A percentile compares a stretch with the other conserved stretches of the same genome.
Conservation (phyloP, 805 yeast species). For the Clavispora phyllophila region DNA sequence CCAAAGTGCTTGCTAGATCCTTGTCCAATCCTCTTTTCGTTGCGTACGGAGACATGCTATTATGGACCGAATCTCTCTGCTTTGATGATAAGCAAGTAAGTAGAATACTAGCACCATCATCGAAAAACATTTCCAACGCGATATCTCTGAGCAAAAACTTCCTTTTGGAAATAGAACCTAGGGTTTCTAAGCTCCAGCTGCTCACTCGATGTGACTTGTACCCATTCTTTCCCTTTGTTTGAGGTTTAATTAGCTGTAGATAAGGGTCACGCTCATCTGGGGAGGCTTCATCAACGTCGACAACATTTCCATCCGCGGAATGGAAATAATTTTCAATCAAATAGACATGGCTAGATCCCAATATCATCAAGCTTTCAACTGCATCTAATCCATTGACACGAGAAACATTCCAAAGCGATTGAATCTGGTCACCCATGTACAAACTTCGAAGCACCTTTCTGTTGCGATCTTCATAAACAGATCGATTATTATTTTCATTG, state of each 20-base stretch:
- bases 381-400: conserved; percentile 74
- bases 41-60: conserved; percentile 44
- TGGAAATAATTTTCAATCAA: conserved; percentile 67
- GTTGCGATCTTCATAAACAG: conserved; percentile 57
- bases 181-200: conserved; percentile 55
- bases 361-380: conserved; percentile 66
- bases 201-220: conserved; percentile 42
- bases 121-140: conserved; percentile 73
- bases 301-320: conserved; percentile 45
- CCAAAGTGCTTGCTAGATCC: conserved; percentile 51
- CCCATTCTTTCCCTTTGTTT: conserved; percentile 24
- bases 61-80: conserved; percentile 54
- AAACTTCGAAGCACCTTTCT: conserved; percentile 68
- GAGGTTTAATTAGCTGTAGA: conserved; percentile 56
- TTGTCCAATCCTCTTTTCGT: conserved; percentile 48
- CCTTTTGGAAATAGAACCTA: conserved; percentile 65
- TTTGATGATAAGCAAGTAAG: conserved; percentile 55
- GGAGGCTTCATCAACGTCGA: conserved; percentile 66
- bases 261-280: conserved; percentile 59
- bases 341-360: conserved; percentile 63
- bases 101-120: conserved; percentile 65
- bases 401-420: conserved; percentile 70
- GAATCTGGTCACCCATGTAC: conserved; percentile 64
- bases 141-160: conserved; percentile 76
- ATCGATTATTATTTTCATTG: conserved; percentile 4